Base-by-base conservation (phyloP, 768 basidiomycete genomes). In the Lenzites betulinus region DNA sequence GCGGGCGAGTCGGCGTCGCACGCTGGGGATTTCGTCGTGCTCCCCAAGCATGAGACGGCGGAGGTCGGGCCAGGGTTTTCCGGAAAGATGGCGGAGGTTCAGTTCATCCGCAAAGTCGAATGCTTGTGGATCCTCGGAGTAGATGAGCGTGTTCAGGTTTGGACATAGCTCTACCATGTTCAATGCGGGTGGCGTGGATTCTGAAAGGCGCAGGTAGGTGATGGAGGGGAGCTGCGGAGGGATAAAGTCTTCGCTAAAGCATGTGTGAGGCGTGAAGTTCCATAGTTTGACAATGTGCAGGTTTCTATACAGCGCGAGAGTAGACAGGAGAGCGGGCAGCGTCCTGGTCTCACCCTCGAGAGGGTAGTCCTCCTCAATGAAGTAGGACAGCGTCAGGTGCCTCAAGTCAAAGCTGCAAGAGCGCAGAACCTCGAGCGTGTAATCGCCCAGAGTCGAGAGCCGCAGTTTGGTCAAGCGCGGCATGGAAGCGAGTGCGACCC, bases 151-250 rank as follows among this genome's bases (percentile, higher is more conserved):
- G 11, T 23, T 41, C 5, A 60, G 38, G 28, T 13, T 38, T 16
- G 52, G 59, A 16, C 44, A 49, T 1, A 53, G 50, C 11, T n/a
- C 25, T n/a, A 60, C 59, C 38, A 60, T 26, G 18, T 60, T 52
- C 13, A 60, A 46, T 9, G 59, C 51, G 7, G 16, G 30, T 2
- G 22, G 6, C 7, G 59, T 36, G 6, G 44, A 28, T 7, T 48
- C 38, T 7, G 44, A 53, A 4, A 60, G 20, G n/a, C 51, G 51
- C 15, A 59, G 58, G 16, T 52, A 38, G 22, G 20, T 30, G 22
- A 59, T 22, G 4, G 58, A 59, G 5, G 51, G 51, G 20, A 59
- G 43, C 33, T 30, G 22, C 7, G 38, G 36, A 5, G 36, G 51
- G 7, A 33, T 9, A 23, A 5, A 26, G 36, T 16, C 38, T 6